Conservation (phyloP, 257 asterid species). For the Anisodus tanguticus region DNA sequence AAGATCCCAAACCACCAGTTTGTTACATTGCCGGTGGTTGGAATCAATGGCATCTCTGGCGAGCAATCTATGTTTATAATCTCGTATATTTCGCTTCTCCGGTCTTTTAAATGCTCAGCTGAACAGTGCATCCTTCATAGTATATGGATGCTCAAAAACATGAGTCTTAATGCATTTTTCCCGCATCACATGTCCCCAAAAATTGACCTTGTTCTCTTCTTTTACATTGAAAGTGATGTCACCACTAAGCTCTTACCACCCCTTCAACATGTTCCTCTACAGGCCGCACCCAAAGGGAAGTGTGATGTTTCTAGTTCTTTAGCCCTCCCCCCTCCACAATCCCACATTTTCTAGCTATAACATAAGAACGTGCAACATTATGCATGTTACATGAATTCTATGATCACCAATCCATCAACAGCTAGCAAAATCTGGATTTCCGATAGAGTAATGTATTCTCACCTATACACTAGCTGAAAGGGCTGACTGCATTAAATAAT, state of each 20-base stretch:
- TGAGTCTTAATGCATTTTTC: not conserved
- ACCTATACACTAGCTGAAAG: not conserved
- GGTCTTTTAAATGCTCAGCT: not conserved
- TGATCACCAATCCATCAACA: not conserved
- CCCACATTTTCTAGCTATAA: not conserved
- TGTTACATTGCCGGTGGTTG: no score
- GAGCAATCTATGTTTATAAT: not conserved
- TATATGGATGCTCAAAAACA: not conserved
- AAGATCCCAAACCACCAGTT: not conserved
- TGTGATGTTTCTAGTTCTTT: not conserved
- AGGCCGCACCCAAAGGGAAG: not conserved
- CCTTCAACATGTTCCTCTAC: not conserved
- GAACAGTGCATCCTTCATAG: not conserved
- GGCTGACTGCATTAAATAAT: not conserved
- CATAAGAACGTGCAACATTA: not conserved
- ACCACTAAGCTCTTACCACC: not conserved
- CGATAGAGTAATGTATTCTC: constrained; percentile 15
- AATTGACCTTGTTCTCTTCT: not conserved
- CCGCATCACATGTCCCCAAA: not conserved
- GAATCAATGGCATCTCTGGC: not conserved
- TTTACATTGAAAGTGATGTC: not conserved
- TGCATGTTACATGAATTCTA: not conserved
- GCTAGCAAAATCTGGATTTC: not conserved
- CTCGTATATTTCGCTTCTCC: not conserved
- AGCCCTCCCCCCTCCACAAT: not conserved